phyloP scores from a whole-genome alignment of 306 rosid species.

The Cotoneaster glaucophyllus region DNA sequence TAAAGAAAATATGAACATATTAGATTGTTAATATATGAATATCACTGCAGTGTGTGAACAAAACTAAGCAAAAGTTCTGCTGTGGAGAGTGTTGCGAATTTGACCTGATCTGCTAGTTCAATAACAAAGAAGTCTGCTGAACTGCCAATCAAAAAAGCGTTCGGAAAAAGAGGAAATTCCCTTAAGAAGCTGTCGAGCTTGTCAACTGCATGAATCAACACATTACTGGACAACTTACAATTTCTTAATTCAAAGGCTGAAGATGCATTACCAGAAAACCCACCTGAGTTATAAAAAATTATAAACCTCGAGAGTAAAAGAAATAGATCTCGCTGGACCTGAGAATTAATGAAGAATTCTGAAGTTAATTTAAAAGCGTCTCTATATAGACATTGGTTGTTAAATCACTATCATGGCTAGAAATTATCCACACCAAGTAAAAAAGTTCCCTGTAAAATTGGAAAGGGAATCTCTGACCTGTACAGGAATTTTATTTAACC shows the following conservation, averaged over 20 bases:
- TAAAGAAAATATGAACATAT: conserved; percentile 5
- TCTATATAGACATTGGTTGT: background rate
- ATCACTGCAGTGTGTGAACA: background rate
- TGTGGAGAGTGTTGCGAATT: background rate
- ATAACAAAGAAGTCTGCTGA: conserved; percentile 80
- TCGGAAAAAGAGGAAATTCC: conserved; percentile 68
- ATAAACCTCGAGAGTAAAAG: conserved; percentile 89
- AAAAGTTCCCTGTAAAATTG: background rate
- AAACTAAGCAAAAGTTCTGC: background rate
- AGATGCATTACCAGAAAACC: conserved; percentile 18
- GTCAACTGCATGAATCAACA: conserved; percentile 49
- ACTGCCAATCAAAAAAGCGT: conserved; percentile 77
- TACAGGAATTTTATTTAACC: conserved; percentile 54
- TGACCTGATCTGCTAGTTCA: conserved; percentile 91
- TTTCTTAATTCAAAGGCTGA: conserved; percentile 11
- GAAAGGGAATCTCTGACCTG: conserved; percentile 35
- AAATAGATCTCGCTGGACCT: conserved; percentile 92
- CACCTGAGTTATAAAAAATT: conserved; percentile 82
- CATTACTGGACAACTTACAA: conserved; percentile 17
- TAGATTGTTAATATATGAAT: background rate
- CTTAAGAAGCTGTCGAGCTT: conserved; percentile 72
- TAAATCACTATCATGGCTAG: background rate
- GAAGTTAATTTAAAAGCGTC: conserved; percentile 17
- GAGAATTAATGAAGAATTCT: conserved; percentile 23
- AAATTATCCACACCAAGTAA: background rate